These are phyloP conservation scores for Neopestalotiopsis rosae DNA, from an alignment of 2,329 filamentous ascomycete genomes.

Conservation along the genomic window DNA sequence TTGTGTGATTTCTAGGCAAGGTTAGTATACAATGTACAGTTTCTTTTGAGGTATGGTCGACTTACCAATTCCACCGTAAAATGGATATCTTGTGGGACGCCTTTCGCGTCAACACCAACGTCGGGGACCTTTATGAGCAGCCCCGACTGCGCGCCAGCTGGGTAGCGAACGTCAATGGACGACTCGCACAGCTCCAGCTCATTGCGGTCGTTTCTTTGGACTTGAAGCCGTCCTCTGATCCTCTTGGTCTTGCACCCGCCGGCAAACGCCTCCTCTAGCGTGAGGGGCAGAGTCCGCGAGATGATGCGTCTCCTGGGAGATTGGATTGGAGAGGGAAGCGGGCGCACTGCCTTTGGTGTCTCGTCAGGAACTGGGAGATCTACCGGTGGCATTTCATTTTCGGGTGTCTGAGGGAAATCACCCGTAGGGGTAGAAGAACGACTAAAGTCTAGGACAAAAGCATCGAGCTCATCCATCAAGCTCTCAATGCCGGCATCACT, in stretches of 20 bases:
- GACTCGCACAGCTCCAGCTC: constrained; percentile 7
- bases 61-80: constrained; percentile 12
- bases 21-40: background rate
- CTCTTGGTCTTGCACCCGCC: constrained; percentile 4
- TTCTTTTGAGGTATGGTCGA: background rate
- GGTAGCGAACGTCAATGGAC: background rate
- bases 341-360: background rate
- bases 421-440: background rate
- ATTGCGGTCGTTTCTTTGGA: background rate
- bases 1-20: constrained; percentile 3
- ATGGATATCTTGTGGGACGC: background rate
- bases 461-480: constrained; percentile 13
- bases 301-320: background rate
- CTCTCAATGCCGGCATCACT: background rate
- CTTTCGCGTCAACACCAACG: background rate
- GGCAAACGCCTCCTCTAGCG: constrained; percentile 3
- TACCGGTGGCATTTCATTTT: background rate
- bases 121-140: constrained; percentile 6
- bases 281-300: background rate
- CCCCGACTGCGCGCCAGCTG: constrained; percentile 1
- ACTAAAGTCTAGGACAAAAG: constrained; percentile 10
- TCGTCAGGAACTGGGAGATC: background rate
- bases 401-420: background rate
- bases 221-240: background rate
- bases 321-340: background rate